Evolutionary conservation across 371 early-diverging fungal species (phyloP), one percentile per base, ranked within the genome.

Genomic region (Parasitella parasitica): DNA sequence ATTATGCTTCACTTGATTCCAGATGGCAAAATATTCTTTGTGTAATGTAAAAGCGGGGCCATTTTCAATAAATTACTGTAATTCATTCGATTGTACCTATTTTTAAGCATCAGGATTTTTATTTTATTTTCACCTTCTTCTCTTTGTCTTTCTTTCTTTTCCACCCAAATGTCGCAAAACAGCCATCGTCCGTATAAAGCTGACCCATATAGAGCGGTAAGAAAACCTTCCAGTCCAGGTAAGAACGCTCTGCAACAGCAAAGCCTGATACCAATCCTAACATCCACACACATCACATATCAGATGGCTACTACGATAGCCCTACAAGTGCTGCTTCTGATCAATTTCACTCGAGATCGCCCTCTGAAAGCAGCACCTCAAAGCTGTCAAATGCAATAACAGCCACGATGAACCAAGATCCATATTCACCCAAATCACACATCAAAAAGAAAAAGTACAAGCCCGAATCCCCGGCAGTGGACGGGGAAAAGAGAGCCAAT

Each of bases 341-440:
- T 2, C 61, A 58, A 51, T 46, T 55, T 38, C 71, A 74, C 30
- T 77, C 77, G 15, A 70, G 78, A 59, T 67, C 78, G 24, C 66
- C 66, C 8, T 78, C 76, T 24, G 78, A 78, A 50, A 75, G 73
- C 30, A 78, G 78, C 35, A 75, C 73, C 4, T 72, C 66, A 22
- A 57, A 59, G 7, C 59, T 72, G n/a, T 62, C 77, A 0, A 49
- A 64, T 3, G 26, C 59, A 15, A 46, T 38, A 58, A 48, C 26
- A 49, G 24, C 16, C 34, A 43, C 38, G 46, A 49, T 30, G 53
- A 36, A 54, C 4, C 61, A 64, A 32, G 80, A 80, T 50, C 80
- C 80, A 27, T 80, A 80, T 48, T 69, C 75, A 8, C 76, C 73
- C 16, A 46, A 63, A 28, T 56, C 67, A 34, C 54, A 63, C 28